A percentile compares a stretch with the other conserved stretches of the same genome.
phyloP scores from a whole-genome alignment of 116 monocot species.

The Thalassia testudinum region DNA sequence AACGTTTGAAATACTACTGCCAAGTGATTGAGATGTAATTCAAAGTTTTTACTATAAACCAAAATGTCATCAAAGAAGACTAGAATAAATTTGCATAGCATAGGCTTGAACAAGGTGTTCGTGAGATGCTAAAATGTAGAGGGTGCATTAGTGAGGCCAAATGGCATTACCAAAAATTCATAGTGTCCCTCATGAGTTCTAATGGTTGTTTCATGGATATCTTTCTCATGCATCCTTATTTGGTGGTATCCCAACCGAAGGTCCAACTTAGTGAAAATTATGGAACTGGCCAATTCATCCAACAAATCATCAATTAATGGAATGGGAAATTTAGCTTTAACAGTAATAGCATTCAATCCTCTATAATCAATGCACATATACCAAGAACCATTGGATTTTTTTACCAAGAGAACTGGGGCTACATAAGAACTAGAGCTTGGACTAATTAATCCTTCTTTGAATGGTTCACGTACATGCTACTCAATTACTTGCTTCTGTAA shows the following conservation, averaged over 20 bases:
- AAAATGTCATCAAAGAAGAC: conserved; percentile 3
- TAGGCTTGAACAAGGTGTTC: background rate
- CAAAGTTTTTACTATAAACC: background rate
- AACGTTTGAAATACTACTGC: background rate
- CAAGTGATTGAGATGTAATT: background rate
- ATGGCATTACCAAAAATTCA: conserved; percentile 6
- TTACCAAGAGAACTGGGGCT: too few species aligned
- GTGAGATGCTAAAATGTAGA: background rate
- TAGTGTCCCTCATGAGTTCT: conserved; percentile 2
- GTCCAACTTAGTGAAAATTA: conserved; percentile 5
- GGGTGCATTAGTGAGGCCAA: conserved; percentile 4
- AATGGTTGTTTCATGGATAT: background rate
- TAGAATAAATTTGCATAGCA: background rate
- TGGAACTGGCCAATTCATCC: background rate
- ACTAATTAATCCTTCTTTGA: too few species aligned
- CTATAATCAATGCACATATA: conserved; percentile 1
- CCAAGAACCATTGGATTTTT: conserved; percentile 3
- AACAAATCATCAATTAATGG: background rate
- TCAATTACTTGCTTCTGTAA: too few species aligned
- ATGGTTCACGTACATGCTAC: background rate
- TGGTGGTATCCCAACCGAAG: background rate
- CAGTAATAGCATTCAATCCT: background rate
- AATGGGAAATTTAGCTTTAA: too few species aligned
- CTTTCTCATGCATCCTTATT: background rate
- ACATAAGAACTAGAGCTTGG: too few species aligned